Base-by-base conservation (phyloP, 495 filamentous ascomycete genomes). In the Tricharina praecox region DNA sequence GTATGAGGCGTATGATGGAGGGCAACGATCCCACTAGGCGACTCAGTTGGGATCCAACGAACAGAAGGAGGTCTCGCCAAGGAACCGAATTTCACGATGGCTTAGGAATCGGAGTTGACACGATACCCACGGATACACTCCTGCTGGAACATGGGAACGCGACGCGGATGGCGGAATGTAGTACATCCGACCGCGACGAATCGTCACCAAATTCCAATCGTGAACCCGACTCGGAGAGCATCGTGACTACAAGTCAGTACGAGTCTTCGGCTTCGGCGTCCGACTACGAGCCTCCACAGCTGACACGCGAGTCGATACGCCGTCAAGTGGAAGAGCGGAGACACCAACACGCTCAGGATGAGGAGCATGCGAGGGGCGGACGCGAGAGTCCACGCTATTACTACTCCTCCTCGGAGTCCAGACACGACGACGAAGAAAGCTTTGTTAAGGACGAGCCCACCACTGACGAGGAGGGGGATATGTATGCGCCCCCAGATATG, bases 251-350 rank as follows among this genome's bases (percentile, higher is more conserved):
- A 4, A 49, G 51, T 48, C 50, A 63, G 66, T 47, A 65, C 66
- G 39, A 63, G 55, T 50, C 62, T n/a, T n/a, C n/a, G n/a, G n/a
- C n/a, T n/a, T n/a, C n/a, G 59, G 21, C 59, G 63, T 47, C 66
- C 63, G 48, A 64, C 19, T 50, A 54, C 53, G 49, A 77, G 47
- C 70, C 79, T 43, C 63, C 78, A 0, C 74, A 79, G 24, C 82
- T 82, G 11, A 95, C 90, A 26, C 74, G 90, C 18, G 90, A 95
- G 58, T 93, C 86, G 0, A 96, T 96, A 48, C 65, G 94, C 40
- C 76, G 85, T 13, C 85, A 85, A 48, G 78, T 96, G 19, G 85
- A 87, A 54, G 79, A 80, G 72, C 78, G 30, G 72, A 82, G 54
- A 62, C 64, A 16, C 21, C 40, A 43, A 18, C 18, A 62, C 69